Evolutionary conservation across 306 rosid species (phyloP), one percentile per base, ranked within the genome.

Genomic region (Cucurbita pepo): DNA sequence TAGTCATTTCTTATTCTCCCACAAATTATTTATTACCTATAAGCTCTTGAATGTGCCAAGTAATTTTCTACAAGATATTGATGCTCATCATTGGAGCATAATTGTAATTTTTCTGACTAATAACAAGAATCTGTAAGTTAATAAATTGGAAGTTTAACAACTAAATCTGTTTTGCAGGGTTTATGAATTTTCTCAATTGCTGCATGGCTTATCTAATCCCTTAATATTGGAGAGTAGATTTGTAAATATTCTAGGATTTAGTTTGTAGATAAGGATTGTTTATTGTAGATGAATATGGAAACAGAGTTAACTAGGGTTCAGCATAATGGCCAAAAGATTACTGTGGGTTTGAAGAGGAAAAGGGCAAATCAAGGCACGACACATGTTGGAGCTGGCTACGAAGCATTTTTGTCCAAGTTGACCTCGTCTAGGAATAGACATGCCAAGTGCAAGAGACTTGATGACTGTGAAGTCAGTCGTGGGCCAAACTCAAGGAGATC

Each of bases 281-380:
- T 67, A 37, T 76, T 43, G 56, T 69, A 61, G 72, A 56, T 73
- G 58, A 64, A 59, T n/a, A 76, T 80, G 80, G 80, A 75, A 66
- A 58, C 76, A 18, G 36, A 69, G 54, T 36, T 38, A 47, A 71
- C 69, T 52, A 80, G 22, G 71, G 72, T 69, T 18, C 65, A 75
- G 72, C 70, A 72, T 64, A 19, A 55, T 69, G 80, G 70, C 36
- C 78, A 65, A 10, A 73, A 38, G 52, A 25, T 71, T 14, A 67
- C 57, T 40, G 51, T 80, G 51, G 71, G 75, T 52, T 72, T 80
- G 71, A 80, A 80, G 74, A 77, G 80, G 45, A 72, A 72, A 48
- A 62, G 56, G 53, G 53, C 12, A 63, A n/a, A 47, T 14, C 62
- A 56, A 48, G 58, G 57, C 62, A 71, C 71, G 57, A 21, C 80